Base-by-base conservation (phyloP, 768 basidiomycete species). In the Epithele typhae region DNA sequence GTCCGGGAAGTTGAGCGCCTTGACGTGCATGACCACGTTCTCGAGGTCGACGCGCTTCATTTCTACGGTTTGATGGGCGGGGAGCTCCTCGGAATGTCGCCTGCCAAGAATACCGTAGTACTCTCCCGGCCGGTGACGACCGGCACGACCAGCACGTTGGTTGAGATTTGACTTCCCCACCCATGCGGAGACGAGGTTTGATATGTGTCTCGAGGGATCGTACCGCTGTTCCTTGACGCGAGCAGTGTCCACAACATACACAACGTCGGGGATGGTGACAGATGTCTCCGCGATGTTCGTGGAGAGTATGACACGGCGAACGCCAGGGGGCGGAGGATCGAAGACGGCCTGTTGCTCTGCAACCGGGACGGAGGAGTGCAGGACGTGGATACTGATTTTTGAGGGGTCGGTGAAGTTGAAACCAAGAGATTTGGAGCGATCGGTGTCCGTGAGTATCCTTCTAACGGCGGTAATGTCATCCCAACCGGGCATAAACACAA, bases 271-370 rank as follows among this genome's bases (percentile, higher is more conserved):
- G 55, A 97, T 95, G 4, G 94, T 97, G 55, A 96, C 76, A 4
- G 91, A 93, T 3, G 93, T 94, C 67, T 97, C 94, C 11, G 93
- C 93, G 37, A 96, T 92, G 62, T 96, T 96, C 32, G 94, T 98
- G 4, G 93, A 80, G 39, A 97, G 73, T 55, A 98, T 95, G 59
- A 98, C 75, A 21, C 93, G 81, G 45, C 93, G 83, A 17, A 91
- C 74, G 9, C 91, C 91, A 3, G 61, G 50, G 0, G 82, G 75
- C 6, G 92, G 86, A 1, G 91, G 87, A 18, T 89, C 82, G 60
- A 96, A 96, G 42, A 97, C 85, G 46, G 81, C 73, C 62, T 92
- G 88, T 60, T 97, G 94, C 57, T 96, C 92, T 1, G 78, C 76
- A 22, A 92, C 73, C 15, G 94, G 93, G 49, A 96, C 83, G 22